A percentile compares a stretch with the other conserved stretches of the same genome.
Evolutionary conservation across 2,329 filamentous ascomycete genomes (phyloP).

Genomic region (Ustulina deusta): DNA sequence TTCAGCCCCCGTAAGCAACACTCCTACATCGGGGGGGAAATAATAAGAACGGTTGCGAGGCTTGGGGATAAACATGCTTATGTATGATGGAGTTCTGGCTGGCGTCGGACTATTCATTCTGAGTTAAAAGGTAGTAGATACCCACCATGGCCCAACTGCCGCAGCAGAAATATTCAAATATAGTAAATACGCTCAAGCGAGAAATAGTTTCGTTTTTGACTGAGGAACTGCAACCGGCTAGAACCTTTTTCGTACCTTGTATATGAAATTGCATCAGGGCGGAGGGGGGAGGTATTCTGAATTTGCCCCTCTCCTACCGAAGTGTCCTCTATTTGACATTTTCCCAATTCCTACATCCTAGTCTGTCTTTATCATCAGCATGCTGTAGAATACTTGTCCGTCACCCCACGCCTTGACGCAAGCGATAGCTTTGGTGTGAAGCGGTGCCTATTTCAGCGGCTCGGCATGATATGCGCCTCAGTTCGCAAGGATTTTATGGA

Average conservation of each 20-base stretch:
- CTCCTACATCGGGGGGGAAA: constrained; percentile 42
- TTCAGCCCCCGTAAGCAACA: constrained; percentile 35
- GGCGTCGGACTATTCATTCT: constrained; percentile 7
- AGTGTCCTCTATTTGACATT: no score
- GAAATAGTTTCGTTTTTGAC: no score
- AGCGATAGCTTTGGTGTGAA: no score
- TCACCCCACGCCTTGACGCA: no score
- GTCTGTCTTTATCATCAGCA: no score
- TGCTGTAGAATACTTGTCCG: no score
- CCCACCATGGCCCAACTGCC: constrained; percentile 10
- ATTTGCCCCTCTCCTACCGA: not conserved
- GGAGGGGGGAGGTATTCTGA: not conserved
- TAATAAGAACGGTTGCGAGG: constrained; percentile 4
- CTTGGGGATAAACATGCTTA: not conserved
- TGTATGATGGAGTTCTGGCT: constrained; percentile 22
- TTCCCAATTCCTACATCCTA: no score
- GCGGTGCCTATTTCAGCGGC: no score
- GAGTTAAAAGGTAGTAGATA: constrained; percentile 20
- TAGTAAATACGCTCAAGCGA: not conserved
- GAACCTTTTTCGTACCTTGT: not conserved
- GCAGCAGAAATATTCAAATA: constrained; percentile 1
- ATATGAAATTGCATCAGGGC: not conserved
- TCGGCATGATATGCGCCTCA: no score
- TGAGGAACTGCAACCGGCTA: not conserved
- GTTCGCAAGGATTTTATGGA: no score